A percentile compares a stretch with the other conserved stretches of the same genome.
Conservation (phyloP, 169 alveolate genomes). For the Plasmodium falciparum region DNA sequence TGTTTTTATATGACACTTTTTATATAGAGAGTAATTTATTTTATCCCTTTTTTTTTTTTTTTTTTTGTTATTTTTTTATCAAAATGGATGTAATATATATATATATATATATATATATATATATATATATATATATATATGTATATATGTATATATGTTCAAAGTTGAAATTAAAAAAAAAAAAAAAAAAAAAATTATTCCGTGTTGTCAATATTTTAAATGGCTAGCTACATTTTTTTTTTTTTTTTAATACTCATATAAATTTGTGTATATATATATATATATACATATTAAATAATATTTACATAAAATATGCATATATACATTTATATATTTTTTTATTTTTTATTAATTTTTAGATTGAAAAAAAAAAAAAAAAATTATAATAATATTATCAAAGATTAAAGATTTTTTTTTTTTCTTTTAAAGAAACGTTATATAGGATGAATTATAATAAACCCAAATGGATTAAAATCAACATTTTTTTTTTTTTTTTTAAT, state of each 20-base stretch:
- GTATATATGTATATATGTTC: not conserved
- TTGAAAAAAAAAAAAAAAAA: constrained; percentile 37
- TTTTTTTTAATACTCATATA: not conserved
- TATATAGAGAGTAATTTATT: not conserved
- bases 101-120: not conserved
- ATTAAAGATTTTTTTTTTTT: not conserved
- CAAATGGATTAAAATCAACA: constrained; percentile 3
- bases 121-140: constrained; percentile 1
- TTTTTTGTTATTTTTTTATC: constrained; percentile 2
- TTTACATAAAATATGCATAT: not conserved
- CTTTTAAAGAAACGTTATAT: constrained; percentile 12
- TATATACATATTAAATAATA: not conserved
- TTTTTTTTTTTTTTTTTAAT: not conserved
- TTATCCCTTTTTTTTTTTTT: not conserved
- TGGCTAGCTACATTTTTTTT: not conserved
- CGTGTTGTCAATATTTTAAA: constrained; percentile 3
- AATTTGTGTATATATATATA: constrained; percentile 3
- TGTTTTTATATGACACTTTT: no score
- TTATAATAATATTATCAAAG: constrained; percentile 22
- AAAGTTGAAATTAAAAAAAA: not conserved
- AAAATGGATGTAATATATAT: constrained; percentile 7
- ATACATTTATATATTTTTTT: not conserved
- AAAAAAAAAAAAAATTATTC: not conserved
- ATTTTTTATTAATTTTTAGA: constrained; percentile 49
- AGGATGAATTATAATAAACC: constrained; percentile 17